Evolutionary conservation across 192 early-diverging fungal species (phyloP), one percentile per base, ranked within the genome.

Genomic region (Backusella psychrophila): DNA sequence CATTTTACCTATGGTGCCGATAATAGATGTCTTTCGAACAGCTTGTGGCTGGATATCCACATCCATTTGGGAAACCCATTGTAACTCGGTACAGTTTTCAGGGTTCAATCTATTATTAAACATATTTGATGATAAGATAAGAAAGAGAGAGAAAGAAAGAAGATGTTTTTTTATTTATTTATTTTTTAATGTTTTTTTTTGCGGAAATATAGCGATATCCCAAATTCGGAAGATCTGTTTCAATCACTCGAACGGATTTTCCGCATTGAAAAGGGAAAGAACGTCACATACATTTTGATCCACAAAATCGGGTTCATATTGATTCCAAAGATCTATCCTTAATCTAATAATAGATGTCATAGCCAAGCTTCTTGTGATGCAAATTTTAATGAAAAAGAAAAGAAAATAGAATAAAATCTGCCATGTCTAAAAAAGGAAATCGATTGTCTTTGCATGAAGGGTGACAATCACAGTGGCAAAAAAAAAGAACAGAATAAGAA

Each of bases 1-100:
- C 38, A 39, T 39, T 63, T 44, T 68, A 83, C 91, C 90, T 77
- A 91, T 92, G 70, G 94, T 96, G 80, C 93, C 92, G 84, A 96
- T 94, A 69, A 96, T 94, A 44, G 91, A 91, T 52, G 91, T 91
- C 85, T 94, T 94, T 75, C 94, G 89, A 63, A 88, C 81, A 63
- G 85, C 85, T 29, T 72, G 77, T 14, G 89, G 89, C 56, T 90
- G 85, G 49, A 83, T 74, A 74, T 86, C 89, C 66, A 93, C 90
- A 69, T 86, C 84, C 66, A 95, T 86, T 49, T 87, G 82, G 36
- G 91, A 86, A 38, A 93, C 79, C 94, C 94, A 95, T 83, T 91
- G 84, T 53, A 95, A 88, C 75, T 88, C 91, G 63, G 88, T 88
- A n/a, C 86, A 88, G 70, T 88, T 83, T 34, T 74, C 63, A 42